Conservation (phyloP, 164 flowering plant genomes). For the Dillenia turbinata region DNA sequence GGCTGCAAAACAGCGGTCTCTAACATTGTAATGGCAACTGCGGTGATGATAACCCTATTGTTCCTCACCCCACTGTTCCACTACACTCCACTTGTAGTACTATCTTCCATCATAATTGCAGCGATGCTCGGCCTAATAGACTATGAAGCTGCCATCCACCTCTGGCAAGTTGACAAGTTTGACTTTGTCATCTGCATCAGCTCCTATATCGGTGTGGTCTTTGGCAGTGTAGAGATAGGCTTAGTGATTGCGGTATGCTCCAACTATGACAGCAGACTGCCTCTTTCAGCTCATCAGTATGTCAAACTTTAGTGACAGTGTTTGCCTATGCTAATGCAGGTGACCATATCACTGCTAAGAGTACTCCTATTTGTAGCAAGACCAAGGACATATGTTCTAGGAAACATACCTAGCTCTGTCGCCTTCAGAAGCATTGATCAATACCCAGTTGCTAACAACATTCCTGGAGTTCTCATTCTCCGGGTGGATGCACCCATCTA, state of each 20-base stretch:
- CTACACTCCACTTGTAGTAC: constrained; percentile 78
- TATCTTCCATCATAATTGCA: constrained; percentile 57
- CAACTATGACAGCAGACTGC: neutral
- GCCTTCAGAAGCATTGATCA: constrained; percentile 49
- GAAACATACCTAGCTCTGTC: constrained; percentile 54
- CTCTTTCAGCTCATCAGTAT: neutral
- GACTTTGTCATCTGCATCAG: constrained; percentile 62
- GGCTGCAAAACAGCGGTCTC: constrained; percentile 79
- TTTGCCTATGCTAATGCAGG: constrained; percentile 34
- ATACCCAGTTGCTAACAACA: constrained; percentile 41
- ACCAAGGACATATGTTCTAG: constrained; percentile 51
- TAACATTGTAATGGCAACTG: constrained; percentile 72
- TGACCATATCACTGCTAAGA: constrained; percentile 46
- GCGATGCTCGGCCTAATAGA: constrained; percentile 77
- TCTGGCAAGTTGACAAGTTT: constrained; percentile 65
- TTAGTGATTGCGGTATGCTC: constrained; percentile 43
- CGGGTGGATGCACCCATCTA: constrained; percentile 59
- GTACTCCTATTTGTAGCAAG: constrained; percentile 51
- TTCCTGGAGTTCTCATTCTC: constrained; percentile 63
- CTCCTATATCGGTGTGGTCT: constrained; percentile 59
- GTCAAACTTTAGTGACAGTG: neutral
- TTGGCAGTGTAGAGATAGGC: constrained; percentile 60
- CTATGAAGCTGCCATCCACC: constrained; percentile 52
- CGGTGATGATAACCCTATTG: constrained; percentile 58
- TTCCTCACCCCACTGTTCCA: constrained; percentile 69